Percentiles rank a stretch among this genome's conserved stretches.
These are phyloP conservation scores for Aspergillus melleus DNA, from an alignment of 2,329 filamentous ascomycete genomes.

Conservation along the genomic window DNA sequence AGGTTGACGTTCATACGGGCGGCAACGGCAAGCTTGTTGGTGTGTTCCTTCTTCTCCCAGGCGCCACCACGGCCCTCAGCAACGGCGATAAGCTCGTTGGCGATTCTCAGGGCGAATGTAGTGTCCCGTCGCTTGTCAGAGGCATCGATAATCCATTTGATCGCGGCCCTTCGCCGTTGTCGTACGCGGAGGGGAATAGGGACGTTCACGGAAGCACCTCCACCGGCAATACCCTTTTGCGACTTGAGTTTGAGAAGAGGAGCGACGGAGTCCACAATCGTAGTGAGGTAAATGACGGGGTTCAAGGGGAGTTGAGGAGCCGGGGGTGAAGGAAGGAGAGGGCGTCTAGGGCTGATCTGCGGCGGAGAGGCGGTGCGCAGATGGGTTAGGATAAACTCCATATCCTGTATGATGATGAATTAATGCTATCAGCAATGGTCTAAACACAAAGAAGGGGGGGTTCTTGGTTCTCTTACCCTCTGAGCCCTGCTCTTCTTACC, in stretches of 20 bases:
- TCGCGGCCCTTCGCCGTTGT: conserved; percentile 74
- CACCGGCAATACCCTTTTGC: conserved; percentile 77
- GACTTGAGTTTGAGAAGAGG: conserved; percentile 79
- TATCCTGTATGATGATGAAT: conserved; percentile 59
- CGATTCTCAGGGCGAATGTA: conserved; percentile 74
- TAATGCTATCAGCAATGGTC: not conserved
- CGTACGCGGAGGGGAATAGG: conserved; percentile 74
- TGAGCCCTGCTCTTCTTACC: conserved; percentile 91
- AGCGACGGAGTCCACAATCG: conserved; percentile 89
- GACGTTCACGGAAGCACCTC: conserved; percentile 79
- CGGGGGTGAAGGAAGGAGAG: conserved; percentile 67
- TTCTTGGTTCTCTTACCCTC: conserved; percentile 57
- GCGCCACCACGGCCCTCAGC: conserved; percentile 80
- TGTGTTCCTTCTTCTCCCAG: conserved; percentile 76
- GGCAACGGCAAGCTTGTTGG: conserved; percentile 80
- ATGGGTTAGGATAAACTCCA: conserved; percentile 76
- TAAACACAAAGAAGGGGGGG: not conserved
- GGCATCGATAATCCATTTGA: conserved; percentile 86
- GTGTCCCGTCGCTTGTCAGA: conserved; percentile 74
- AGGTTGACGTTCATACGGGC: conserved; percentile 68
- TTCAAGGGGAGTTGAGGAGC: conserved; percentile 80
- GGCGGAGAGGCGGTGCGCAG: conserved; percentile 84
- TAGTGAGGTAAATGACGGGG: conserved; percentile 82
- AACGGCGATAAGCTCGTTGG: conserved; percentile 82
- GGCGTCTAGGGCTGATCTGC: conserved; percentile 65